Conservation (phyloP, 2,329 filamentous ascomycete species). For the Fonsecaea multimorphosa region DNA sequence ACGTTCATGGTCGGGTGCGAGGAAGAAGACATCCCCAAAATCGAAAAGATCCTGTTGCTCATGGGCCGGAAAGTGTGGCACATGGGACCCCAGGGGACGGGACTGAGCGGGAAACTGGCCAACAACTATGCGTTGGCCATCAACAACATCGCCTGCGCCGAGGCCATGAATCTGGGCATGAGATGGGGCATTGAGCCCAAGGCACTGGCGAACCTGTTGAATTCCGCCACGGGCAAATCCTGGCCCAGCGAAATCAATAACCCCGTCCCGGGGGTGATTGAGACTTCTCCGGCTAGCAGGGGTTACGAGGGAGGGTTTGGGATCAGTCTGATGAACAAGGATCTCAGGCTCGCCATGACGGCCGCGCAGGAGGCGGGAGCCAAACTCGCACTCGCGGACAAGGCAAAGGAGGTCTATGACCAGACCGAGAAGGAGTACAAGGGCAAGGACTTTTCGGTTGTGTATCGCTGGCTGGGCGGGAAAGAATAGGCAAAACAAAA, state of each 20-base stretch:
- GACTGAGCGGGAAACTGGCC: slow-evolving; percentile 88
- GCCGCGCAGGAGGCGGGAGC: slow-evolving; percentile 73
- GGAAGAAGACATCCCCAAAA: slow-evolving; percentile 63
- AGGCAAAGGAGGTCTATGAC: slow-evolving; percentile 71
- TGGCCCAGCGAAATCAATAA: slow-evolving; percentile 98
- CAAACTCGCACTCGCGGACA: slow-evolving; percentile 67
- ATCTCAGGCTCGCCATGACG: slow-evolving; percentile 73
- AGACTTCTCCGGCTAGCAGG: slow-evolving; percentile 73
- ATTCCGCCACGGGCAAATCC: slow-evolving; percentile 89
- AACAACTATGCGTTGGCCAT: slow-evolving; percentile 97
- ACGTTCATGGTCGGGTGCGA: slow-evolving; percentile 93
- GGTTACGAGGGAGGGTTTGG: slow-evolving; percentile 82
- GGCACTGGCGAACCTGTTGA: slow-evolving; percentile 83
- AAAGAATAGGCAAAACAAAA: slow-evolving; percentile 30
- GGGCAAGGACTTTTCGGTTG: slow-evolving; percentile 79
- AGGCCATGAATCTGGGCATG: slow-evolving; percentile 71
- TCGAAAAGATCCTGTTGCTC: slow-evolving; percentile 71
- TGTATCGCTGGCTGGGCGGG: slow-evolving; percentile 60
- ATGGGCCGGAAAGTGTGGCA: slow-evolving; percentile 91
- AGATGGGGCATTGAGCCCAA: slow-evolving; percentile 68
- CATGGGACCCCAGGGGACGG: slow-evolving; percentile 82
- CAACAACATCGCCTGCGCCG: slow-evolving; percentile 78
- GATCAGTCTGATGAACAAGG: slow-evolving; percentile 79
- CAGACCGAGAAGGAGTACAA: slow-evolving; percentile 67
- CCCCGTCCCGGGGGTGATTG: slow-evolving; percentile 83